These are phyloP conservation scores for Hypseocharis bilobata DNA, from an alignment of 441 rosid genomes.

Conservation along the genomic window DNA sequence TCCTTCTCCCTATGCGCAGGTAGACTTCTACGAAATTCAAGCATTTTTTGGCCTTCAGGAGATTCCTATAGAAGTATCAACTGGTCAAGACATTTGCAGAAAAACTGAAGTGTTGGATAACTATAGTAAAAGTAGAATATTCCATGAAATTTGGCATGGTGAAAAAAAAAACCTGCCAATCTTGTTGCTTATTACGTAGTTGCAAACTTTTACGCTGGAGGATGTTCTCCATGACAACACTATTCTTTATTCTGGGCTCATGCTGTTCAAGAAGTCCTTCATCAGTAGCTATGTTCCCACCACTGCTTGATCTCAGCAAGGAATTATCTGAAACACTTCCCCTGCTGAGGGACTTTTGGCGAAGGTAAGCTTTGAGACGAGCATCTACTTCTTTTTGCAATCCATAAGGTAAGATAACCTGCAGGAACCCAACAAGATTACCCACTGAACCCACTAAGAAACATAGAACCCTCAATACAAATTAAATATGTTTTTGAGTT, in stretches of 20 bases:
- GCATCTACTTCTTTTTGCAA: conserved; percentile 89
- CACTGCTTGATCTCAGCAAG: conserved; percentile 10
- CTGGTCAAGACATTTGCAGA: neutral
- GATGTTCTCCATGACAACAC: conserved; percentile 88
- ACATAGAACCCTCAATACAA: neutral
- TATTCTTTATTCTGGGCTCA: conserved; percentile 41
- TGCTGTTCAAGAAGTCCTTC: conserved; percentile 32
- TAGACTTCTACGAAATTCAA: conserved; percentile 66
- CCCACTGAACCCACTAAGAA: neutral
- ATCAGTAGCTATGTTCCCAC: conserved; percentile 33
- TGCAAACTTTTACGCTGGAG: conserved; percentile 82
- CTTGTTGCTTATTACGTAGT: conserved; percentile 79
- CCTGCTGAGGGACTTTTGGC: conserved; percentile 47
- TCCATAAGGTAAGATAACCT: conserved; percentile 78
- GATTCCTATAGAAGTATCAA: conserved; percentile 47
- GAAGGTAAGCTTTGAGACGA: conserved; percentile 77
- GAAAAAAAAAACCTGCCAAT: conserved; percentile 56
- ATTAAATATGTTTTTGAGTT: neutral
- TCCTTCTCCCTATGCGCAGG: conserved; percentile 85
- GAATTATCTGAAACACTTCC: conserved; percentile 31
- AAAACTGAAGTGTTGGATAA: neutral
- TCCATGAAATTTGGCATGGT: neutral
- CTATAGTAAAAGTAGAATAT: neutral
- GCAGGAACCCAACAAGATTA: conserved; percentile 15
- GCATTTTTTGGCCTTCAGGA: conserved; percentile 73